Percentiles rank a stretch among this genome's conserved stretches.
These are phyloP conservation scores for Phytophthora citricola DNA, from an alignment of 352 stramenopile genomes.

Conservation along the genomic window DNA sequence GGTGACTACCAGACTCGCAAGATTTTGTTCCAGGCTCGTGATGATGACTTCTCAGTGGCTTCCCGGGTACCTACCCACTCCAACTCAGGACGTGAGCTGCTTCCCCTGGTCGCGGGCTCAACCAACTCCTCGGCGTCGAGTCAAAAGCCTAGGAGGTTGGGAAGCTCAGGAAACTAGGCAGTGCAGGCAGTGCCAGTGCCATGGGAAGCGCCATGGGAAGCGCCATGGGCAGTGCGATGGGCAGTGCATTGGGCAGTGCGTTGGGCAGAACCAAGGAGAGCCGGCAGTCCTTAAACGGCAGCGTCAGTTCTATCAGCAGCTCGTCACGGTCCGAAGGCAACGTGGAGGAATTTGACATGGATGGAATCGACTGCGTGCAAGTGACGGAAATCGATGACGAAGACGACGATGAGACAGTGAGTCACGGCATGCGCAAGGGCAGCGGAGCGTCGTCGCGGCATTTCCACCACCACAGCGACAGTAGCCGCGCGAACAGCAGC, in stretches of 20 bases:
- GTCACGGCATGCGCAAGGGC: slow-evolving; percentile 42
- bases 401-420: slow-evolving; percentile 65
- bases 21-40: slow-evolving; percentile 87
- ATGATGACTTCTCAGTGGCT: slow-evolving; percentile 87
- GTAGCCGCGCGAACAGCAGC: slow-evolving; percentile 42
- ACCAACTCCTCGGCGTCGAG: slow-evolving; percentile 51
- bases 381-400: slow-evolving; percentile 81
- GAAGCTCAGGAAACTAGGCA: slow-evolving; percentile 26
- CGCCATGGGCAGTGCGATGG: slow-evolving; percentile 27
- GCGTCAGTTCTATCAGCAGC: slow-evolving; percentile 55
- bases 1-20: slow-evolving; percentile 90
- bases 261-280: slow-evolving; percentile 28
- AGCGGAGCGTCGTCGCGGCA: slow-evolving; percentile 48
- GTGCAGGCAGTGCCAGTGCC: slow-evolving; percentile 21
- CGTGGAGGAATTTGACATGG: slow-evolving; percentile 71
- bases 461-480: slow-evolving; percentile 42
- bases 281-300: slow-evolving; percentile 55
- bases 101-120: slow-evolving; percentile 45
- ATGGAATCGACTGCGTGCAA: slow-evolving; percentile 79
- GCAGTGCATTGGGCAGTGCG: slow-evolving; percentile 19
- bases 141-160: slow-evolving; percentile 45
- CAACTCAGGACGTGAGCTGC: slow-evolving; percentile 61
- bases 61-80: slow-evolving; percentile 79
- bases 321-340: slow-evolving; percentile 51
- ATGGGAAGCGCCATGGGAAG: slow-evolving; percentile 36